Base-by-base conservation (phyloP, 2,329 filamentous ascomycete species). In the Aspergillus melleus region DNA sequence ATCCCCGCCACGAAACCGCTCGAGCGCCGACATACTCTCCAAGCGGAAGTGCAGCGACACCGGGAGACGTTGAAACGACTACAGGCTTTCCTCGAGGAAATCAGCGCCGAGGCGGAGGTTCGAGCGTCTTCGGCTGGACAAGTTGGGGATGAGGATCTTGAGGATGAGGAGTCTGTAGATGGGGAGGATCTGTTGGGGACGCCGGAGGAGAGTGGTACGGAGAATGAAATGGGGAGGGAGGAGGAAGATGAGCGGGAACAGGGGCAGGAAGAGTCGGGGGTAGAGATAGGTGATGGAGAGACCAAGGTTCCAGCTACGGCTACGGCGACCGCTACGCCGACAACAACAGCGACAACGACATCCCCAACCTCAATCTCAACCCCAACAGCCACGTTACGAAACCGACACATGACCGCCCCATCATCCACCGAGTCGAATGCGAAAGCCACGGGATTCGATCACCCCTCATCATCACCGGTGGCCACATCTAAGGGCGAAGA, bases 31-130 rank as follows among this genome's bases (percentile, higher is more conserved):
- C 72, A 78, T 55, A 74, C 76, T 53, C 70, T 75, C 26, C 73
- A 78, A 52, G 72, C 73, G 3, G 76, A 79, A 61, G 69, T 81
- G 12, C 68, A 70, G 3, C 73, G 74, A 42, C 76, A 79, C 59
- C 70, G 73, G 24, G 70, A 73, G 52, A 64, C 71, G 11, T 63
- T 77, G 39, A 74, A 71, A 53, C 68, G 66, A 1, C 65, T 79
- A 49, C 70, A 71, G 58, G 66, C 62, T 30, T 52, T 73, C 10
- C 65, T 78, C 12, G 74, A 76, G 22, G 70, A 72, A 47, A 68
- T 76, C 12, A 65, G 65, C 22, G 60, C 64, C 14, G 70, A 71
- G 32, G 68, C 66, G 19, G 68, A 70, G 39, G 29, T 54, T 6
- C 59, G 53, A 22, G 32, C 53, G 3, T 14, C 49, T 29, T 51